phyloP scores from a whole-genome alignment of 2,329 filamentous ascomycete species.

The Penicillium sp. region DNA sequence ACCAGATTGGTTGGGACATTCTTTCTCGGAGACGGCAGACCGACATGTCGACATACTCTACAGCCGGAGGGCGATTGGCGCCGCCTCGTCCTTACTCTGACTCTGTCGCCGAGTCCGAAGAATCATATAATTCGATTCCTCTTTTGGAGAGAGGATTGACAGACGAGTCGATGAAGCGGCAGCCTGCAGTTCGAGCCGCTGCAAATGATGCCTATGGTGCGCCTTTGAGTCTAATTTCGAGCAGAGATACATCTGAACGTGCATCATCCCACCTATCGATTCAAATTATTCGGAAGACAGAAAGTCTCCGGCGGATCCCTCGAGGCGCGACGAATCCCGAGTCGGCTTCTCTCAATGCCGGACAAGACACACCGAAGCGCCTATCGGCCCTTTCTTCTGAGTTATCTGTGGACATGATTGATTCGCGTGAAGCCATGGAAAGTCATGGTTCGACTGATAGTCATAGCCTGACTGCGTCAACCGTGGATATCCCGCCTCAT shows the following conservation, averaged over 20 bases:
- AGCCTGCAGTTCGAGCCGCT: slow-evolving; percentile 29
- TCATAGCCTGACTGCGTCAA: slow-evolving; percentile 41
- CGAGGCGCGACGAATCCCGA: slow-evolving; percentile 48
- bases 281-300: slow-evolving; percentile 56
- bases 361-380: slow-evolving; percentile 53
- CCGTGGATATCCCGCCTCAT: slow-evolving; percentile 47
- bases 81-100: slow-evolving; percentile 44
- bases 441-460: slow-evolving; percentile 38
- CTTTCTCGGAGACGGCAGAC: slow-evolving; percentile 29
- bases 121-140: slow-evolving; percentile 77
- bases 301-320: slow-evolving; percentile 55
- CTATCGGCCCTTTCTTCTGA: slow-evolving; percentile 59
- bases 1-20: slow-evolving; percentile 18
- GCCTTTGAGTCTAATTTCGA: slow-evolving; percentile 33
- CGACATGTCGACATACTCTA: slow-evolving; percentile 31
- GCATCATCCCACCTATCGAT: slow-evolving; percentile 54
- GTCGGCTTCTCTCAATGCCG: slow-evolving; percentile 25
- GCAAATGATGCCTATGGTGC: slow-evolving; percentile 24
- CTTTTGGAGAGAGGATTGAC: slow-evolving; percentile 69
- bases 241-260: slow-evolving; percentile 31
- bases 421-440: slow-evolving; percentile 41
- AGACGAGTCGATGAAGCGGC: slow-evolving; percentile 56
- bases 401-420: slow-evolving; percentile 57
- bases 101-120: slow-evolving; percentile 64
- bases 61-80: slow-evolving; percentile 30